Percentiles rank a stretch among this genome's conserved stretches.
Evolutionary conservation across 2,329 filamentous ascomycete species (phyloP).

Genomic region (Aspergillus sp.): DNA sequence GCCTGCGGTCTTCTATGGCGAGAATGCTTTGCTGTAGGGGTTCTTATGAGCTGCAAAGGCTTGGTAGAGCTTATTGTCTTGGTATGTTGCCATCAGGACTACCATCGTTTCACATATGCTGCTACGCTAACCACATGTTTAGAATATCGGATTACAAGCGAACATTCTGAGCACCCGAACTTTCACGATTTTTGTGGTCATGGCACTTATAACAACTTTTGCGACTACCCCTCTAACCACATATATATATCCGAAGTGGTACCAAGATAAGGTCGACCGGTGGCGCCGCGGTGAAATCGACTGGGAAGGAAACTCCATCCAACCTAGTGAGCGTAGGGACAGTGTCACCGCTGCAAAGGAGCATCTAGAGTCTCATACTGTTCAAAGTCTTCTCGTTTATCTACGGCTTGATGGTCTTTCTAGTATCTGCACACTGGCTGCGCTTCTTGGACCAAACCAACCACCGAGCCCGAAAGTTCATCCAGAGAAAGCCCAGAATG

Average conservation of each 20-base stretch:
- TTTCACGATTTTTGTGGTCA: conserved; percentile 93
- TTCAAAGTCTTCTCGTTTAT: conserved; percentile 73
- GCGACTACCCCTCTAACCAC: conserved; percentile 75
- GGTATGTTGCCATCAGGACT: conserved; percentile 51
- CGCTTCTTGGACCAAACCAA: conserved; percentile 64
- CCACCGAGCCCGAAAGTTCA: conserved; percentile 35
- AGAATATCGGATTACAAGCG: conserved; percentile 81
- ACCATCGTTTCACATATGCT: background rate
- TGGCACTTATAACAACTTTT: conserved; percentile 86
- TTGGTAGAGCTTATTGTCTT: conserved; percentile 93
- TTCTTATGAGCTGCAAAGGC: conserved; percentile 95
- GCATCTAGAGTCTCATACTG: conserved; percentile 51
- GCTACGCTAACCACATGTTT: conserved; percentile 7
- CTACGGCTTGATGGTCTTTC: conserved; percentile 83
- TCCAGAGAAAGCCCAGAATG: conserved; percentile 27
- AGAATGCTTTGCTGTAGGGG: conserved; percentile 83
- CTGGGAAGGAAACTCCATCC: conserved; percentile 68
- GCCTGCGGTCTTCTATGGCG: conserved; percentile 80
- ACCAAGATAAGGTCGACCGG: conserved; percentile 69
- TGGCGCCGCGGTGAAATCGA: conserved; percentile 87
- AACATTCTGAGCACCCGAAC: conserved; percentile 76
- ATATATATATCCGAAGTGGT: conserved; percentile 73
- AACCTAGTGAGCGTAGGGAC: conserved; percentile 44
- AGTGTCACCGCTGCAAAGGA: conserved; percentile 44
- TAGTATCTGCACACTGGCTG: conserved; percentile 77